phyloP scores from a whole-genome alignment of 495 filamentous ascomycete species.

The Tuber indicum region DNA sequence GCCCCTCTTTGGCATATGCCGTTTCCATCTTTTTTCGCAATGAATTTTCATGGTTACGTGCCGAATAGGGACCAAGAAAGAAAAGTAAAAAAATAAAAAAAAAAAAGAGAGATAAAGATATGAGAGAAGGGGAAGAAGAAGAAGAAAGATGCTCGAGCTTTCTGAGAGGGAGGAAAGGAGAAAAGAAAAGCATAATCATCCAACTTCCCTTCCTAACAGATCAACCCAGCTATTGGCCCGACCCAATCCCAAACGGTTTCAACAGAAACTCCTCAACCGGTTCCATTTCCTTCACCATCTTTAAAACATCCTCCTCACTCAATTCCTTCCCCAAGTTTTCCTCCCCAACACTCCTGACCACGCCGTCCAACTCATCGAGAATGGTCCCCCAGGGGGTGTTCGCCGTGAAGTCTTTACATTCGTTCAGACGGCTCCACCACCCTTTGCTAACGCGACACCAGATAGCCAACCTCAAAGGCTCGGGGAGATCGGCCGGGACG shows the following conservation, averaged over 20 bases:
- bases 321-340: neutral
- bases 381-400: neutral
- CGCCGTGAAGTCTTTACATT: neutral
- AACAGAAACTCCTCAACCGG: neutral
- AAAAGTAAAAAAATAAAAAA: no score
- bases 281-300: neutral
- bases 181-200: no score
- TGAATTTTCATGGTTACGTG: no score
- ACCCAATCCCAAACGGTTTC: neutral
- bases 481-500: slow-evolving; percentile 19
- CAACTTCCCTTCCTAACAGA: neutral
- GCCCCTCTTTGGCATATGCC: no score
- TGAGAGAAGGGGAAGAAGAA: no score
- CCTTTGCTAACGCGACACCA: slow-evolving; percentile 26
- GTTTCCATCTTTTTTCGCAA: no score
- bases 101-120: neutral
- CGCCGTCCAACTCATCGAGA: neutral
- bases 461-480: slow-evolving; percentile 14
- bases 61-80: no score
- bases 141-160: neutral
- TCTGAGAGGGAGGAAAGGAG: neutral
- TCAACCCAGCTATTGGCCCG: neutral
- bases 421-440: neutral
- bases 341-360: neutral
- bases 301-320: neutral